Evolutionary conservation across 1,139 yeast species (phyloP).

Genomic region (Komagataea norvegica): DNA sequence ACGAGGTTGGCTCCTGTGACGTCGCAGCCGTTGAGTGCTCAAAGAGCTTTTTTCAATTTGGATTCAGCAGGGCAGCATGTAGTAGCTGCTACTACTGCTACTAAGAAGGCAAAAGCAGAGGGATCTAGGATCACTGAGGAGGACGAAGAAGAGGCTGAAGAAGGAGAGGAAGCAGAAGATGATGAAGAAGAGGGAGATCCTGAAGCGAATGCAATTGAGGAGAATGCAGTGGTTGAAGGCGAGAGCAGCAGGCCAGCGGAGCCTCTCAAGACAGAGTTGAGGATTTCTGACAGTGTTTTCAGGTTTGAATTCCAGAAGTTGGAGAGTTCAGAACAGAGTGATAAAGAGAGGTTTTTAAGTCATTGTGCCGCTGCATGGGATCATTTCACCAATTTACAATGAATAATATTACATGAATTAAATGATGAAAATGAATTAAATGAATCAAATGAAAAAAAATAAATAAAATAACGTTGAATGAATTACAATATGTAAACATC

Average conservation of each 20-base stretch:
- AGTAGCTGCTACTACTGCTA: too few relatives aligned
- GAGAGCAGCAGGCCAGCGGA: constrained; percentile 11
- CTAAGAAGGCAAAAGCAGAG: constrained; percentile 8
- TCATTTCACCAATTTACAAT: constrained; percentile 29
- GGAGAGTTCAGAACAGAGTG: constrained; percentile 25
- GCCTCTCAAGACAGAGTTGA: constrained; percentile 19
- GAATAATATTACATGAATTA: too few relatives aligned
- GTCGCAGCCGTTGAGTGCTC: constrained; percentile 55
- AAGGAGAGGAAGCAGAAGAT: constrained; percentile 18
- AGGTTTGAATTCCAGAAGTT: constrained; percentile 22
- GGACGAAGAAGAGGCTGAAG: constrained; percentile 10
- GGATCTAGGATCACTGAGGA: constrained; percentile 28
- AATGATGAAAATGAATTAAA: too few relatives aligned
- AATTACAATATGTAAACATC: not conserved
- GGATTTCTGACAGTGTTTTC: constrained; percentile 20
- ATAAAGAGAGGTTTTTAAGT: constrained; percentile 45
- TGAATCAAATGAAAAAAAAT: too few relatives aligned
- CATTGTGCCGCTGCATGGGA: constrained; percentile 56
- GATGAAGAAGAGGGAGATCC: constrained; percentile 28
- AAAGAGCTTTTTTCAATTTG: constrained; percentile 39
- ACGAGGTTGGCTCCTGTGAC: constrained; percentile 46
- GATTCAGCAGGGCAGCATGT: constrained; percentile 12
- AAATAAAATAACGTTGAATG: too few relatives aligned
- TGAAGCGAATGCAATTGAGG: constrained; percentile 30
- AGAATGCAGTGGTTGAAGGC: constrained; percentile 29